phyloP scores from a whole-genome alignment of 371 early-diverging fungal genomes.

The Apophysomyces variabilis region DNA sequence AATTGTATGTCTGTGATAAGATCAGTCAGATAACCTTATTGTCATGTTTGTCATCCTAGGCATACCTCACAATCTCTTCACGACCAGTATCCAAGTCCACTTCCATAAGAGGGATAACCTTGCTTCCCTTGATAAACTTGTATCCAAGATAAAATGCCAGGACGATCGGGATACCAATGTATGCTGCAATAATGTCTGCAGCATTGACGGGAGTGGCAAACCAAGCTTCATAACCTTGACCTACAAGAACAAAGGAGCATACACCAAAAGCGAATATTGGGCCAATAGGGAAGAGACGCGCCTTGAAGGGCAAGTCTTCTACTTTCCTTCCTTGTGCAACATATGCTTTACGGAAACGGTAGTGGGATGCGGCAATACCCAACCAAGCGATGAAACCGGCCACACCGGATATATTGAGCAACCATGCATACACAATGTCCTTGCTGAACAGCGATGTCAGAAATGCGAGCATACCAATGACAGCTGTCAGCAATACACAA shows the following conservation, averaged over 20 bases:
- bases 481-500: constrained; percentile 54
- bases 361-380: constrained; percentile 76
- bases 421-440: constrained; percentile 22
- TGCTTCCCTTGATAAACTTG: constrained; percentile 58
- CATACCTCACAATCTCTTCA: constrained; percentile 31
- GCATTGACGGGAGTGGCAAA: constrained; percentile 25
- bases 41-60: not conserved
- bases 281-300: constrained; percentile 73
- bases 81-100: constrained; percentile 65
- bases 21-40: not conserved
- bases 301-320: constrained; percentile 73
- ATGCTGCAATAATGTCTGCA: constrained; percentile 36
- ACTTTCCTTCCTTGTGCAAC: constrained; percentile 69
- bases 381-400: constrained; percentile 84
- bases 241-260: constrained; percentile 62
- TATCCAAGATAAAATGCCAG: constrained; percentile 48
- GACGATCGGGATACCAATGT: constrained; percentile 47
- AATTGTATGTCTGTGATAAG: constrained; percentile 23
- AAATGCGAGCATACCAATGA: constrained; percentile 60
- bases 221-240: constrained; percentile 66
- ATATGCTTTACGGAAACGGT: constrained; percentile 83
- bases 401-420: constrained; percentile 71
- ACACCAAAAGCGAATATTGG: constrained; percentile 66
- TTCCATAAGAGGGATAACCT: constrained; percentile 60
- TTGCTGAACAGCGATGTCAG: constrained; percentile 52